Evolutionary conservation across 2,329 filamentous ascomycete genomes (phyloP).

Genomic region (Ascochyta clinopodiicola): DNA sequence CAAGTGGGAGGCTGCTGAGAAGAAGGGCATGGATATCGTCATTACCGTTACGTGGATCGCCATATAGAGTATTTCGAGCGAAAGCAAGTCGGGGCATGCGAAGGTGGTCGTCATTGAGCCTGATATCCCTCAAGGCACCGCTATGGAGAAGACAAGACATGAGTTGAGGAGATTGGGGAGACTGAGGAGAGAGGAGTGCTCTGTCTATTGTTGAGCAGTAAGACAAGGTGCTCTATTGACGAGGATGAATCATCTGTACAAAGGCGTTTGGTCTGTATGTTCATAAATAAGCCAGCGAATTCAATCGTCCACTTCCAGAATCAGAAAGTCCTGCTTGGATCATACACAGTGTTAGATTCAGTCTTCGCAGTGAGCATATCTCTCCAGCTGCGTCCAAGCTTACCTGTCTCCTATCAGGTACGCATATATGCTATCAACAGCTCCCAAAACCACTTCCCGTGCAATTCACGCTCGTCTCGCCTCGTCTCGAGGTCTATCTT

Average conservation of each 20-base stretch:
- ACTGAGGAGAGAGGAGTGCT: not conserved
- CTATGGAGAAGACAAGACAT: no score
- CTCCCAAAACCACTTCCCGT: no score
- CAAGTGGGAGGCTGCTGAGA: conserved; percentile 72
- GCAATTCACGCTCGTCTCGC: no score
- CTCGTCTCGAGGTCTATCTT: no score
- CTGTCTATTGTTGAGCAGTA: not conserved
- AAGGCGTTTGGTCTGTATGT: conserved; percentile 19
- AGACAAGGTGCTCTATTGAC: not conserved
- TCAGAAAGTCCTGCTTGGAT: no score
- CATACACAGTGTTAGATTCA: no score
- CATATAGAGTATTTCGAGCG: conserved; percentile 27
- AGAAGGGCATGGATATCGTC: conserved; percentile 61
- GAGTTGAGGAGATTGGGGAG: not conserved
- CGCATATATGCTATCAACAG: no score
- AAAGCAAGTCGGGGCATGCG: not conserved
- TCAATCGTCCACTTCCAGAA: not conserved
- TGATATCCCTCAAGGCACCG: no score
- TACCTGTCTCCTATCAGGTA: no score
- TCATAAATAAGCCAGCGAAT: conserved; percentile 18
- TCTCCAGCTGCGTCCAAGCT: no score
- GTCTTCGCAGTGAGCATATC: no score
- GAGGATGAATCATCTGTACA: conserved; percentile 2
- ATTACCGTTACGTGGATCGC: conserved; percentile 73
- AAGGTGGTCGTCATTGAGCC: not conserved